Evolutionary conservation across 2,329 filamentous ascomycete genomes (phyloP).

Genomic region (Colletotrichum spaethianum): DNA sequence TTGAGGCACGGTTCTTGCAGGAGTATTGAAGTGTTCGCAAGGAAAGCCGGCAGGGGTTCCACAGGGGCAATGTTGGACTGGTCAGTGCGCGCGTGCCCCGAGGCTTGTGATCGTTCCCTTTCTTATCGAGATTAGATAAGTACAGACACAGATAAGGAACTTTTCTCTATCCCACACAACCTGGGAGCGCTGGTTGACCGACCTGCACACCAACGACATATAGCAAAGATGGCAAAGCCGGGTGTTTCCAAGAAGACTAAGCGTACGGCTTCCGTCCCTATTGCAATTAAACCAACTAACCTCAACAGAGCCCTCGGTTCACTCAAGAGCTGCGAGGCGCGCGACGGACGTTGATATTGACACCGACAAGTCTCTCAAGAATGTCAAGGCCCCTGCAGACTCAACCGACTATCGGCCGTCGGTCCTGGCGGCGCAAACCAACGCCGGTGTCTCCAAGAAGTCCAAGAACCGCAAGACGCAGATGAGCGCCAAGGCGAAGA

Average conservation of each 20-base stretch:
- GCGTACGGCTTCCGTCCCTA: slow-evolving; percentile 38
- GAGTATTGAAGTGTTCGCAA: slow-evolving; percentile 10
- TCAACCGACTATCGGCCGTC: slow-evolving; percentile 70
- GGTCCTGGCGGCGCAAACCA: slow-evolving; percentile 78
- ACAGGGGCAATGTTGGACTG: slow-evolving; percentile 31
- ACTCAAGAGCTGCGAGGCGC: slow-evolving; percentile 82
- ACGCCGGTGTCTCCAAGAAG: slow-evolving; percentile 78
- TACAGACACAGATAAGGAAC: slow-evolving; percentile 39
- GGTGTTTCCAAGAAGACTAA: slow-evolving; percentile 49
- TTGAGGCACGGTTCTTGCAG: slow-evolving; percentile 25
- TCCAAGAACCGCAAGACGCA: slow-evolving; percentile 69
- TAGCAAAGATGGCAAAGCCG: slow-evolving; percentile 42
- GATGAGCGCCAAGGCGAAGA: slow-evolving; percentile 68
- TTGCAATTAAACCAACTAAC: slow-evolving; percentile 32
- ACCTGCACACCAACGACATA: slow-evolving; percentile 27
- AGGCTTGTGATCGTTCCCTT: slow-evolving; percentile 26
- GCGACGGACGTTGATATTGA: slow-evolving; percentile 79
- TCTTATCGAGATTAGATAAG: slow-evolving; percentile 39
- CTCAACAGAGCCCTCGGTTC: slow-evolving; percentile 71
- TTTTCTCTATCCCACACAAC: slow-evolving; percentile 38
- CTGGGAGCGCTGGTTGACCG: background rate
- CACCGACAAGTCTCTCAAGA: slow-evolving; percentile 79
- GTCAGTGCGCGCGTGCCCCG: slow-evolving; percentile 18
- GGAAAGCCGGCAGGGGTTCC: slow-evolving; percentile 27
- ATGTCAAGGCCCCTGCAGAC: slow-evolving; percentile 65